These are phyloP conservation scores for Clarkia xantiana DNA, from an alignment of 345 rosid genomes.

Conservation along the genomic window DNA sequence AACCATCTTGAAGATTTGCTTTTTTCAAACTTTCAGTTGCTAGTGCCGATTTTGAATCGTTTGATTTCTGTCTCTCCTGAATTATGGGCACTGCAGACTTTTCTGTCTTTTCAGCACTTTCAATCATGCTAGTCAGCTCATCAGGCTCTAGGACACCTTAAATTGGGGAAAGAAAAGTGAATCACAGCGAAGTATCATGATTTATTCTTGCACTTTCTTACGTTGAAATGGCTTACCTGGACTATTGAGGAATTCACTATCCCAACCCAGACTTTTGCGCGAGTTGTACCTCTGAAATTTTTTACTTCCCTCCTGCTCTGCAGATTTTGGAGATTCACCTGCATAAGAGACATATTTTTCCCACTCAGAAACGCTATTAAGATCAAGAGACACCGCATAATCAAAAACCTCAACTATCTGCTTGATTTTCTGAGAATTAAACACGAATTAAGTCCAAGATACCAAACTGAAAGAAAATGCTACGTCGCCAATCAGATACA, in stretches of 20 bases:
- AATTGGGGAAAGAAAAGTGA: not conserved
- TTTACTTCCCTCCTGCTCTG: slow-evolving; percentile 18
- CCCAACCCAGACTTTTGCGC: slow-evolving; percentile 89
- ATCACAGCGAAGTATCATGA: not conserved
- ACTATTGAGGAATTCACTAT: slow-evolving; percentile 73
- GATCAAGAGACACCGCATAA: slow-evolving; percentile 1
- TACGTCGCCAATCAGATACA: too few relatives aligned
- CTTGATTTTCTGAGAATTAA: slow-evolving; percentile 15
- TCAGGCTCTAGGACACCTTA: slow-evolving; percentile 77
- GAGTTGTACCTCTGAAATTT: slow-evolving; percentile 38
- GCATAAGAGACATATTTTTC: slow-evolving; percentile 14
- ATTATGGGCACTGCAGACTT: slow-evolving; percentile 34
- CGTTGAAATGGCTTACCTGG: slow-evolving; percentile 26
- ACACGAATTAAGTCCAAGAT: not conserved
- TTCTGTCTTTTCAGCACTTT: slow-evolving; percentile 21
- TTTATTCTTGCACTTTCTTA: too few relatives aligned
- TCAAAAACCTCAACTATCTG: slow-evolving; percentile 15
- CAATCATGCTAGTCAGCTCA: slow-evolving; percentile 66
- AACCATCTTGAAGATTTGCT: slow-evolving; percentile 29
- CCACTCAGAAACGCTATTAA: slow-evolving; percentile 15
- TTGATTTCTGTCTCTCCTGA: slow-evolving; percentile 49
- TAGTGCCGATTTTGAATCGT: slow-evolving; percentile 57
- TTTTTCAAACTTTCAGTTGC: slow-evolving; percentile 42
- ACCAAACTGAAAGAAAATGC: too few relatives aligned
- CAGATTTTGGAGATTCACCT: slow-evolving; percentile 21